phyloP scores from a whole-genome alignment of 2,329 filamentous ascomycete genomes.

The Madurella fahalii region DNA sequence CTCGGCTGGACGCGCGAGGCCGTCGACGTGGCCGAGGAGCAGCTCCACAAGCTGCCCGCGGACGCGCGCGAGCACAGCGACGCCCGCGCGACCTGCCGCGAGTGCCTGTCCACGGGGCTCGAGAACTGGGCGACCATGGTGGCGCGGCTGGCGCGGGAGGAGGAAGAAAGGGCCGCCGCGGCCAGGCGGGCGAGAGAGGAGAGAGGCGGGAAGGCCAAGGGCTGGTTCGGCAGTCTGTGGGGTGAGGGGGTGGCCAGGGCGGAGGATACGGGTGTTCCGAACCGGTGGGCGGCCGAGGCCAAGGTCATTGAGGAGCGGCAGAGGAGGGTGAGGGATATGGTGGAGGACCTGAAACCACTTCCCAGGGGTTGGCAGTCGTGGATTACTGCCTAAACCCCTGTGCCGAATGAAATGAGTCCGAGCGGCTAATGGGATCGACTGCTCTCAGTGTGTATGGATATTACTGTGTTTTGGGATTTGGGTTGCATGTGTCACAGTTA shows the following conservation, averaged over 20 bases:
- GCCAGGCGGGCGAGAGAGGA: neutral
- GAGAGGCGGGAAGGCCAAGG: neutral
- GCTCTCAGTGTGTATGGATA: neutral
- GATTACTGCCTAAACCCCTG: slow-evolving; percentile 11
- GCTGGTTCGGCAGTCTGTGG: slow-evolving; percentile 42
- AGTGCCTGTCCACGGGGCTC: slow-evolving; percentile 73
- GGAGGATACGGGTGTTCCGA: slow-evolving; percentile 31
- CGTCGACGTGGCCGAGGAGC: slow-evolving; percentile 73
- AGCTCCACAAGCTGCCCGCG: slow-evolving; percentile 45
- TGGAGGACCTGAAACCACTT: slow-evolving; percentile 46
- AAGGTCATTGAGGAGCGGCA: slow-evolving; percentile 51
- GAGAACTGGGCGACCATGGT: slow-evolving; percentile 85
- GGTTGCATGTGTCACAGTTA: neutral
- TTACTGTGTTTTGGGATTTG: neutral
- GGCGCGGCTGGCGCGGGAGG: slow-evolving; percentile 53
- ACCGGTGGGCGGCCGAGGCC: slow-evolving; percentile 53
- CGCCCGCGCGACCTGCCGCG: slow-evolving; percentile 60
- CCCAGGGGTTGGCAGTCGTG: slow-evolving; percentile 20
- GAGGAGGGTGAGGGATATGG: slow-evolving; percentile 47
- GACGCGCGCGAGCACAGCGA: slow-evolving; percentile 30
- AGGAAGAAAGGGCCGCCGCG: slow-evolving; percentile 32
- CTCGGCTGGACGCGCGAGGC: slow-evolving; percentile 87
- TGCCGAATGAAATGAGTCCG: too few relatives aligned
- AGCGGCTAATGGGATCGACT: neutral
- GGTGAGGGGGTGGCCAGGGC: slow-evolving; percentile 31